Evolutionary conservation across 306 rosid species (phyloP).

Genomic region (Cicer arietinum): DNA sequence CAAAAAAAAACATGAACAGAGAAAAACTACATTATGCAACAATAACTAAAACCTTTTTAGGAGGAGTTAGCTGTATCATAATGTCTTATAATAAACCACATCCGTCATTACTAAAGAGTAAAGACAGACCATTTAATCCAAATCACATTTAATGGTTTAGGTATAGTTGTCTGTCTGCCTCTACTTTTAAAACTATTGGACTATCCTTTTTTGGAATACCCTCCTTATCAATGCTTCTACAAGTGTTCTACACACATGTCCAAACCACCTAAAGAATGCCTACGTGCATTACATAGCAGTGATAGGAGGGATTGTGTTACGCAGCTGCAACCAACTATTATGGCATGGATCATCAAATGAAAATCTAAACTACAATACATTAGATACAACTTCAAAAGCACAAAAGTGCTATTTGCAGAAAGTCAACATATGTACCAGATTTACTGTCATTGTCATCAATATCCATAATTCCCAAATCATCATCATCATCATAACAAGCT

Average conservation of each 20-base stretch:
- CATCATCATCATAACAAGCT: slow-evolving; percentile 69
- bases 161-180: background rate
- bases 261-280: background rate
- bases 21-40: slow-evolving; percentile 25
- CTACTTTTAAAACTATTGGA: background rate
- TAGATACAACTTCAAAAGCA: background rate
- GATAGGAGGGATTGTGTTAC: background rate
- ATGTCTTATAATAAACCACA: background rate
- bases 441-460: slow-evolving; percentile 90
- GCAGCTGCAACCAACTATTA: too few species aligned
- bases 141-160: background rate
- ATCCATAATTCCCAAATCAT: slow-evolving; percentile 98
- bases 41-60: background rate
- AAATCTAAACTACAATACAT: slow-evolving; percentile 28
- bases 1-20: slow-evolving; percentile 3
- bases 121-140: background rate
- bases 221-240: background rate
- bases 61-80: background rate
- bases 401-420: slow-evolving; percentile 9
- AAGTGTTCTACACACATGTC: background rate
- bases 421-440: slow-evolving; percentile 60
- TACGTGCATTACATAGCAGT: background rate
- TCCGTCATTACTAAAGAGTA: slow-evolving; percentile 4
- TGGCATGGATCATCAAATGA: background rate
- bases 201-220: background rate